Conservation (phyloP, 2,329 filamentous ascomycete species). For the Dactylellina drechsleri region DNA sequence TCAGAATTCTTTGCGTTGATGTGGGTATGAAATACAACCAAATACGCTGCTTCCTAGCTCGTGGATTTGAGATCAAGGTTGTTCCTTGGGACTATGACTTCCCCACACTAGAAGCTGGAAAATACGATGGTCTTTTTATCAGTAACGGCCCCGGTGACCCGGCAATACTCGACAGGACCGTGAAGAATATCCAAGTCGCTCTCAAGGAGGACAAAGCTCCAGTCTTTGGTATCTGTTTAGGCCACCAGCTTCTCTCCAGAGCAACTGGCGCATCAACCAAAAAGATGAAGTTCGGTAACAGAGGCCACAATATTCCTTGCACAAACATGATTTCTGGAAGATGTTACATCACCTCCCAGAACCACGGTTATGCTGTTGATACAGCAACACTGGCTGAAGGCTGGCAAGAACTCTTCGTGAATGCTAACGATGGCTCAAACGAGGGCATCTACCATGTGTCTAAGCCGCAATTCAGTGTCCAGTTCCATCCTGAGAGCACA, state of each 20-base stretch:
- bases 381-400: slow-evolving; percentile 76
- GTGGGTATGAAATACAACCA: slow-evolving; percentile 99
- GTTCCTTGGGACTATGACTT: slow-evolving; percentile 98
- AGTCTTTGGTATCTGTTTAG: slow-evolving; percentile 95
- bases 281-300: slow-evolving; percentile 99
- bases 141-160: slow-evolving; percentile 98
- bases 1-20: slow-evolving; percentile 91
- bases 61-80: slow-evolving; percentile 92
- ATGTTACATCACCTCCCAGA: slow-evolving; percentile 99
- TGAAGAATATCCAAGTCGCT: slow-evolving; percentile 79
- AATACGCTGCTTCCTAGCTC: slow-evolving; percentile 86
- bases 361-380: slow-evolving; percentile 96
- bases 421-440: slow-evolving; percentile 97
- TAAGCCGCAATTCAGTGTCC: slow-evolving; percentile 97
- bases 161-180: slow-evolving; percentile 80
- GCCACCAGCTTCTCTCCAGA: slow-evolving; percentile 89
- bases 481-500: slow-evolving; percentile 97
- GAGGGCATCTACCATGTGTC: slow-evolving; percentile 90
- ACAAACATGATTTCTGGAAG: slow-evolving; percentile 94
- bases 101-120: slow-evolving; percentile 75
- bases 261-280: slow-evolving; percentile 84
- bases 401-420: slow-evolving; percentile 96
- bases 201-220: slow-evolving; percentile 83
- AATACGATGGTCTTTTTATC: slow-evolving; percentile 96
- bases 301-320: slow-evolving; percentile 97